Base-by-base conservation (phyloP, 768 basidiomycete species). In the Tricholoma saponaceum region DNA sequence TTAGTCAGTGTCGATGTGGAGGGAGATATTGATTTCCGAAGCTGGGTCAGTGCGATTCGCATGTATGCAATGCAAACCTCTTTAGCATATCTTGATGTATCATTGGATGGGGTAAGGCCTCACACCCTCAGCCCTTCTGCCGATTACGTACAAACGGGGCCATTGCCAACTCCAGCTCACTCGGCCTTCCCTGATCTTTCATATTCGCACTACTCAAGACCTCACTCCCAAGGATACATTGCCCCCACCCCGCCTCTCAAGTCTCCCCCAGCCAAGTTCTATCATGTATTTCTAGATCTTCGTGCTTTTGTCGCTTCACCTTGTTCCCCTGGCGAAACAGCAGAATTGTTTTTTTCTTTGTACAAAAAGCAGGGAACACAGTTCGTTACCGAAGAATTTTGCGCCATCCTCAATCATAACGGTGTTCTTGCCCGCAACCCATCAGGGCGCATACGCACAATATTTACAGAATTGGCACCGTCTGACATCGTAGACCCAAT, bases 351-450 rank as follows among this genome's bases (percentile, higher is more conserved):
- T 67, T 97, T 98, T 75, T 95, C 93, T 10, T 79, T 98, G 6
- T 98, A 90, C 79, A 90, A 88, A 72, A 88, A 90, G 67, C 81
- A 83, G 52, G 90, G 89, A 52, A 80, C 81, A 4, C 87, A 90
- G 51, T 98, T 95, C 69, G 83, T 98, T 41, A 95, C 94, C 0
- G 96, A 98, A 71, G 96, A 98, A 10, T 96, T 89, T 64, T 95
- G 89, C 66, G 86, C 85, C 9, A 76, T 96, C 43, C 80, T 98
- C 10, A 95, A 96, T 70, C 91, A 95, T 72, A 92, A 96, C 56
- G 96, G 96, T 5, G 89, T 89, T 20, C 79, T 89, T 18, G 83
- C 89, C n/a, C 84, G 90, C 9, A 87, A 94, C 65, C 90, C 92
- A 4, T 72, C 83, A 4, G 81, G 80, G 23, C 82, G 83, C 26